Evolutionary conservation across 495 filamentous ascomycete genomes (phyloP), one percentile per base, ranked within the genome.

Genomic region (Penicillium crystallinum): DNA sequence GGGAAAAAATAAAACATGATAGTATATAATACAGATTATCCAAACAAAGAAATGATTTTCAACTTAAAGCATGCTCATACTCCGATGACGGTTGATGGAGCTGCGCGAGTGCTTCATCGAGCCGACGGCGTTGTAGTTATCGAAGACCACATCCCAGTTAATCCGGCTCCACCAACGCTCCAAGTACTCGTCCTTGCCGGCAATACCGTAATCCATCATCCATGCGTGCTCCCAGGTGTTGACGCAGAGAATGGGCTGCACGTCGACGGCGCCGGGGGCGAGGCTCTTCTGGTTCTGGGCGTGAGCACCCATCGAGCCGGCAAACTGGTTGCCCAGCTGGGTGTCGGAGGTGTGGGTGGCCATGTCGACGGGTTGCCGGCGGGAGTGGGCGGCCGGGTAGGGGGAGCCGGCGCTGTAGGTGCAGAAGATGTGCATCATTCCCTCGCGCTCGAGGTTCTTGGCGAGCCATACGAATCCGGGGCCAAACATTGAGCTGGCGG

Each of bases 171-270:
- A 98, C 91, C 92, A 96, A 38, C 65, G 70, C 73, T 87, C 78
- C 44, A 91, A 74, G 70, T 81, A 98, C 49, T 74, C 67, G 41
- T 76, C 77, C 84, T 96, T 97, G 11, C 89, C 89, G 33, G 69
- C 73, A 39, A 96, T 74, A 22, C 90, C 90, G 62, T 85, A 96
- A 65, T 97, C 90, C 53, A 77, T 78, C 67, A 97, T 70, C 84
- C 88, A 98, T 2, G 84, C 87, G 69, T 98, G 93, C 75, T 97
- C 85, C 93, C 93, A 98, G 22, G 90, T 95, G 68, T 93, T 97
- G 39, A 97, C 78, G 60, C 91, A 95, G 51, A 97, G 72, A 54
- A 97, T 71, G 4, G 92, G 90, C 47, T 81, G 71, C 15, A 91
- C 59, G 46, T 88, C 79, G 34, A 81, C 70, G 10, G 88, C 90